Conservation (phyloP, 2,329 filamentous ascomycete genomes). For the Leptographium flavum region DNA sequence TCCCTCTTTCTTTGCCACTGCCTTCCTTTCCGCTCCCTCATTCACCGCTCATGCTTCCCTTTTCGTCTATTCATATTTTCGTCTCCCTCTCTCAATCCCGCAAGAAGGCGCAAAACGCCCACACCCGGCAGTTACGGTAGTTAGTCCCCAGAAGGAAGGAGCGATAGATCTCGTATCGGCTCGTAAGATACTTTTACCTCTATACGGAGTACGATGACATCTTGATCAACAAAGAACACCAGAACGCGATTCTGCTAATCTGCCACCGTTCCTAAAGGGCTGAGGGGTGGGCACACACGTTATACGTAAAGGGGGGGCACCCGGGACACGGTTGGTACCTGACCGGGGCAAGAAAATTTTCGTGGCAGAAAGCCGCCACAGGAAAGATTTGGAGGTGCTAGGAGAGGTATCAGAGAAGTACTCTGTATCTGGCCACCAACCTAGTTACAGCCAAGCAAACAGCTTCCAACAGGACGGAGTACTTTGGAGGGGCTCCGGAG, state of each 20-base stretch:
- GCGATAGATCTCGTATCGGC: too few relatives aligned
- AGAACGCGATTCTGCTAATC: not conserved
- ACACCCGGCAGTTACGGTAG: not conserved
- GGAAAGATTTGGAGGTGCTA: too few relatives aligned
- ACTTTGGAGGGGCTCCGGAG: not conserved
- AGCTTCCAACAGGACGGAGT: too few relatives aligned
- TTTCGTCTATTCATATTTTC: not conserved
- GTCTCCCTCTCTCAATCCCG: not conserved
- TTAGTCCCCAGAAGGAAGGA: not conserved
- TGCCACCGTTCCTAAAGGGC: not conserved
- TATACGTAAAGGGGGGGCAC: not conserved
- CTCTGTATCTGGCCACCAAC: too few relatives aligned
- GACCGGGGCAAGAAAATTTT: not conserved
- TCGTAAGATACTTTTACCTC: not conserved
- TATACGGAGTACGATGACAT: too few relatives aligned
- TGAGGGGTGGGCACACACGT: not conserved
- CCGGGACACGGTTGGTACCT: not conserved
- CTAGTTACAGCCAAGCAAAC: too few relatives aligned
- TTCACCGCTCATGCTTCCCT: slow-evolving; percentile 1
- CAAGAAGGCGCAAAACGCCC: not conserved
- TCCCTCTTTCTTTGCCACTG: not conserved
- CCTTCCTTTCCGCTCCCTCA: not conserved
- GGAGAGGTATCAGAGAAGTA: not conserved
- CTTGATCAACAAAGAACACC: not conserved
- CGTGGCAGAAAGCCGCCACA: not conserved